Evolutionary conservation across 441 rosid genomes (phyloP).

Genomic region (Melastoma candidum): DNA sequence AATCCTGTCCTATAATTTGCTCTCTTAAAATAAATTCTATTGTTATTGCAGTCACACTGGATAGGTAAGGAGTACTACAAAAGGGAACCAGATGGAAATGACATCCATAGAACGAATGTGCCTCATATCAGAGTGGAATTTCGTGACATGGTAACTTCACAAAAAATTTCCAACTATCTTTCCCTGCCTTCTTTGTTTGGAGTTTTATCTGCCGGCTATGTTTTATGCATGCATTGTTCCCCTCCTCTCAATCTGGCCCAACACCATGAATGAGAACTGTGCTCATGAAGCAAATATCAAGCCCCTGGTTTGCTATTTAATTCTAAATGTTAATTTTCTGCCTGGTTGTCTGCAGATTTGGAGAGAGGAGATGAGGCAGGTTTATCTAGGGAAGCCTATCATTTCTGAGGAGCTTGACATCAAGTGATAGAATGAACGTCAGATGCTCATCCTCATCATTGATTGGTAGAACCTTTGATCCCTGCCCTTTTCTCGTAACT

Average conservation of each 20-base stretch:
- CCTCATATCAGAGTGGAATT: slow-evolving; percentile 97
- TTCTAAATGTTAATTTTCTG: neutral
- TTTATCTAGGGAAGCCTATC: slow-evolving; percentile 59
- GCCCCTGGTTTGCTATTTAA: neutral
- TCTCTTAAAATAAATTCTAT: neutral
- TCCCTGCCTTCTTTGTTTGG: neutral
- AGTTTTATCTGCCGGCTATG: neutral
- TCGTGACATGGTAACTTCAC: slow-evolving; percentile 58
- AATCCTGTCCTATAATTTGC: too few species aligned
- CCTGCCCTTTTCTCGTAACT: too few species aligned
- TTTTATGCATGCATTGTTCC: too few species aligned
- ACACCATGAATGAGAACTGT: neutral
- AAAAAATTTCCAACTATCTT: too few species aligned
- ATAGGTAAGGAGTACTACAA: slow-evolving; percentile 83
- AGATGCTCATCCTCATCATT: too few species aligned
- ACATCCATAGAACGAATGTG: slow-evolving; percentile 86
- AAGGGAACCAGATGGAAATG: slow-evolving; percentile 95
- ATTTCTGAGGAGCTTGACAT: slow-evolving; percentile 49
- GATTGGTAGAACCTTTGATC: too few species aligned
- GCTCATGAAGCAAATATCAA: neutral
- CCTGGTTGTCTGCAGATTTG: slow-evolving; percentile 48
- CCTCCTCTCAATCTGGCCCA: neutral
- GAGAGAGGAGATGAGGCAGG: slow-evolving; percentile 91
- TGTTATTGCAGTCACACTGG: slow-evolving; percentile 80
- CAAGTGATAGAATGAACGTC: slow-evolving; percentile 22